Base-by-base conservation (phyloP, 345 rosid species). In the Lumnitzera racemosa region DNA sequence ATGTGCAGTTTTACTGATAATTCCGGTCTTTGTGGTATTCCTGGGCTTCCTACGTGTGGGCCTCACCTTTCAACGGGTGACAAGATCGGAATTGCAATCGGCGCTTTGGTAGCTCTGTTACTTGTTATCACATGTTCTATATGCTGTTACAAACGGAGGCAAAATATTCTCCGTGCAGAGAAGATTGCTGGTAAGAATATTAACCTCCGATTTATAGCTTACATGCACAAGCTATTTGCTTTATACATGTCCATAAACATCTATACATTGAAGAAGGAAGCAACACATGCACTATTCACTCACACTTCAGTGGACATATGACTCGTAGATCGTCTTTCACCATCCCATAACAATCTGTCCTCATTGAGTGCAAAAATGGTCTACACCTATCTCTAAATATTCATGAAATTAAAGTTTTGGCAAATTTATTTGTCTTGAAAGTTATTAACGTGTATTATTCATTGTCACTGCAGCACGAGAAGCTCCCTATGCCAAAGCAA, bases 401-500 rank as follows among this genome's bases (percentile, higher is more conserved):
- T 36, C 47, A 15, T 12, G 23, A 8, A 2, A 41, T 46, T 50
- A 9, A 24, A 10, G 67, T 29, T 9, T 51, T 17, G n/a, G 49
- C n/a, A 47, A n/a, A 15, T 36, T 61, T 58, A 16, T 11, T 24
- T 64, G 7, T 0, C 15, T 23, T 47, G 47, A 53, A 58, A 24
- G 66, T 77, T 43, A 59, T 61, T 51, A 23, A 27, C 43, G 46
- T 9, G 3, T 46, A 43, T 74, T 10, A 29, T 54, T 55, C 65
- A 52, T 62, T 61, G 48, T 17, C 49, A 58, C 16, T 62, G 54
- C 89, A 94, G 99, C 81, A 46, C 84, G 97, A 84, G 97, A 92
- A 52, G 97, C 99, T 57, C 96, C 99, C 1, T 94, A 90, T 70
- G 99, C 97, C n/a, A 94, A 94, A 72, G 77, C 90, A 60, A 81